Evolutionary conservation across 768 basidiomycete species (phyloP), one percentile per base, ranked within the genome.

Genomic region (Mycena polygramma): DNA sequence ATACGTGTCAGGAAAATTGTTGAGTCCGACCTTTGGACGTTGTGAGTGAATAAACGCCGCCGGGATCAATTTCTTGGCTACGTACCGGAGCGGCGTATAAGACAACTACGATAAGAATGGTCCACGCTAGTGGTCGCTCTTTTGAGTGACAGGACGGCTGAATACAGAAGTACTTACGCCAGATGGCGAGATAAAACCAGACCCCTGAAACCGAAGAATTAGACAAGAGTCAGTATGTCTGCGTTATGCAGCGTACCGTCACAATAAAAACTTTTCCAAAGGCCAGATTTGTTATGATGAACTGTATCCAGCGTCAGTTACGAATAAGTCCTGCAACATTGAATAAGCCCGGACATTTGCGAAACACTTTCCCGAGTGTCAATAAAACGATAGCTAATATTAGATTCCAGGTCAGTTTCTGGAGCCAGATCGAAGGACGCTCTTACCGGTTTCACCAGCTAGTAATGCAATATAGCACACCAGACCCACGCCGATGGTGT

Each of bases 131-230:
- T 30, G 30, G 30, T 41, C 22, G 8, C 14, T 10, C 19, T 17
- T 43, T 58, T 22, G 17, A 35, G 36, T 55, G 20, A 66, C 11
- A 15, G 11, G 41, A 8, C 4, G 17, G 26, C 19, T 14, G 19
- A 22, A 14, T 9, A 22, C 11, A 10, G 37, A 58, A 54, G 7
- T 1, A 60, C 64, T 55, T 3, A 70, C 69, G 64, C 45, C 60
- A 45, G 58, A 70, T 70, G 22, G 63, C 69, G 35, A 63, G 63
- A 53, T 66, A 70, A 43, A 66, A 70, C 69, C 69, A 70, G 46
- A 70, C 49, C 19, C 67, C 67, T 68, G 19, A 39, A 9, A 41
- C 41, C 7, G 39, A 55, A n/a, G 43, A 26, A 37, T 30, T 19
- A 37, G 45, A 41, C 45, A 20, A 46, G 7, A 46, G 2, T 46